These are phyloP conservation scores for Rugonectria rugulosa DNA, from an alignment of 2,329 filamentous ascomycete genomes.

Conservation along the genomic window DNA sequence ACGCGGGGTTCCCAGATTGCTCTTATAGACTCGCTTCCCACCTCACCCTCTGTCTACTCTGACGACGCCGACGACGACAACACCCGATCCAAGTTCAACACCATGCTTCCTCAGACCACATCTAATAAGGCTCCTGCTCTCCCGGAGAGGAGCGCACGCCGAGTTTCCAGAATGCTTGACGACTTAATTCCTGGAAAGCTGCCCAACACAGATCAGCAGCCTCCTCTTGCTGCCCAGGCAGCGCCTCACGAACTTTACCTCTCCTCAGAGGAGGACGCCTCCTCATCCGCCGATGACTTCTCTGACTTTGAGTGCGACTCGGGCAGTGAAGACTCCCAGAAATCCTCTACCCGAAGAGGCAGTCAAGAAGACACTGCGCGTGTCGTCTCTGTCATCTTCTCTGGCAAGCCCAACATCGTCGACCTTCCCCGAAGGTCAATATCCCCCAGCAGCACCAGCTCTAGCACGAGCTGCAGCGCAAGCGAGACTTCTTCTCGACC, in stretches of 20 bases:
- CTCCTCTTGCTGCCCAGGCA: constrained; percentile 45
- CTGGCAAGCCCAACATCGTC: constrained; percentile 66
- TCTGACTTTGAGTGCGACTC: constrained; percentile 63
- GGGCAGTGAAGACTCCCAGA: constrained; percentile 45
- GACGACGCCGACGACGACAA: constrained; percentile 33
- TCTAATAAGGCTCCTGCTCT: constrained; percentile 51
- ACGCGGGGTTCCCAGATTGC: constrained; percentile 26
- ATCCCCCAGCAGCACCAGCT: constrained; percentile 45
- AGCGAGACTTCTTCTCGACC: constrained; percentile 34
- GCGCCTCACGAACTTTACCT: constrained; percentile 68
- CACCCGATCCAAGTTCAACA: constrained; percentile 31
- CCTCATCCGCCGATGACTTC: constrained; percentile 67
- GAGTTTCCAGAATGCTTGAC: constrained; percentile 53
- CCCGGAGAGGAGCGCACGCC: constrained; percentile 58
- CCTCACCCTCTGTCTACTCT: constrained; percentile 37
- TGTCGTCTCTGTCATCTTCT: constrained; percentile 65
- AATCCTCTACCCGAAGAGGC: constrained; percentile 41
- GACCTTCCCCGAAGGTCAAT: constrained; percentile 57
- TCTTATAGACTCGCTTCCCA: constrained; percentile 39
- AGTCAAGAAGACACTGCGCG: constrained; percentile 65
- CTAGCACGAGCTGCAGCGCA: no score
- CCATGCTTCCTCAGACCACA: constrained; percentile 40
- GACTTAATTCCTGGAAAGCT: constrained; percentile 43
- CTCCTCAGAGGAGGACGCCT: constrained; percentile 71
- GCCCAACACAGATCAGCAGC: constrained; percentile 39